Percentiles rank a stretch among this genome's conserved stretches.
These are phyloP conservation scores for Neonectria magnoliae DNA, from an alignment of 2,329 filamentous ascomycete species.

Conservation along the genomic window DNA sequence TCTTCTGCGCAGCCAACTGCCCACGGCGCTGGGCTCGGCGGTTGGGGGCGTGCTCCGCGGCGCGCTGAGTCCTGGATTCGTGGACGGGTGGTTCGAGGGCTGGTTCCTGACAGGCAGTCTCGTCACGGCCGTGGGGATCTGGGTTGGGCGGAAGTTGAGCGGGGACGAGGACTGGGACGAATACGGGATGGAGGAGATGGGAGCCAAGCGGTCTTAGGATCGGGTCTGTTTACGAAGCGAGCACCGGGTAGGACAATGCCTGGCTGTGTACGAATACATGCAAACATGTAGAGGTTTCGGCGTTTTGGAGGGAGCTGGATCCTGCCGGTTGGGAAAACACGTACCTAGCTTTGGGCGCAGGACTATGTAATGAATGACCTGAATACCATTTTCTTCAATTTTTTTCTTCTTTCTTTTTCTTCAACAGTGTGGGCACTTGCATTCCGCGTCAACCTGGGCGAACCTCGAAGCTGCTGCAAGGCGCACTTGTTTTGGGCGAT, in stretches of 20 bases:
- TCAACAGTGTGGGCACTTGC: too few relatives aligned
- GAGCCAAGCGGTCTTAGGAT: conserved; percentile 68
- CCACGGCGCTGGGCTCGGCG: conserved; percentile 78
- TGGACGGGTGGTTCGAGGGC: conserved; percentile 84
- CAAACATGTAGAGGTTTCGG: conserved; percentile 1
- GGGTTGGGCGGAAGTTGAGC: conserved; percentile 72
- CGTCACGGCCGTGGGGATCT: conserved; percentile 76
- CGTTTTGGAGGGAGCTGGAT: conserved; percentile 9
- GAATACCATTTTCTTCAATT: conserved; percentile 6
- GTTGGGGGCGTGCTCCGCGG: conserved; percentile 82
- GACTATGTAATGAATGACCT: not conserved
- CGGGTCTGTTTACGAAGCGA: not conserved
- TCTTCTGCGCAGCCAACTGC: conserved; percentile 80
- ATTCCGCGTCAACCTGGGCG: not conserved
- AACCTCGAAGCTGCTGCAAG: not conserved
- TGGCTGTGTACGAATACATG: conserved; percentile 15
- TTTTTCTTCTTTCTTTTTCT: too few relatives aligned
- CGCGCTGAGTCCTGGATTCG: conserved; percentile 69
- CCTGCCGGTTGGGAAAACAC: conserved; percentile 10
- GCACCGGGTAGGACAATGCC: not conserved
- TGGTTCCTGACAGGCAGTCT: conserved; percentile 81
- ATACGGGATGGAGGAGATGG: conserved; percentile 74
- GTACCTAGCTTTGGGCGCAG: not conserved
- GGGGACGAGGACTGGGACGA: conserved; percentile 69
- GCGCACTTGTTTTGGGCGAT: not conserved